phyloP scores from a whole-genome alignment of 345 rosid genomes.

The Linum trigynum region DNA sequence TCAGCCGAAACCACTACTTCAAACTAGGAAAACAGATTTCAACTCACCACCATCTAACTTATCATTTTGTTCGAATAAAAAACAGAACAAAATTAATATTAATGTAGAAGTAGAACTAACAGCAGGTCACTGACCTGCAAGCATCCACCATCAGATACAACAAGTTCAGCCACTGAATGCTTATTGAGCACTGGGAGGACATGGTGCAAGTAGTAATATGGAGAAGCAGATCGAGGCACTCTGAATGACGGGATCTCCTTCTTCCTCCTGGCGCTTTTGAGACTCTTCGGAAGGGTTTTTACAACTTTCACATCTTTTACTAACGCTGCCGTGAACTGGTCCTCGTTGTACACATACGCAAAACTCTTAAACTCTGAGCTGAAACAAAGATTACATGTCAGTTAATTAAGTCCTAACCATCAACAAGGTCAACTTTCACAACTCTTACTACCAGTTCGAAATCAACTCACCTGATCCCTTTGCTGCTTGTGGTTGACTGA shows the following conservation, averaged over 20 bases:
- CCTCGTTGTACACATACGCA: conserved; percentile 85
- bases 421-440: background rate
- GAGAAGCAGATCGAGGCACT: conserved; percentile 69
- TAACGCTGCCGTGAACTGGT: conserved; percentile 69
- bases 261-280: conserved; percentile 76
- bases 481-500: conserved; percentile 96
- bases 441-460: background rate
- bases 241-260: conserved; percentile 83
- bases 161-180: conserved; percentile 87
- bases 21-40: background rate
- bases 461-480: conserved; percentile 75
- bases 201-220: conserved; percentile 70
- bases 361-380: conserved; percentile 97
- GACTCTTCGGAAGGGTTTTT: conserved; percentile 88
- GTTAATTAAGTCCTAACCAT: background rate
- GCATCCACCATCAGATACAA: conserved; percentile 85
- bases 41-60: no score
- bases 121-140: conserved; percentile 45
- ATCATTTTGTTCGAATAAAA: background rate
- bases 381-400: conserved; percentile 19
- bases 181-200: conserved; percentile 80
- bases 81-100: background rate
- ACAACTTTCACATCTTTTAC: conserved; percentile 62
- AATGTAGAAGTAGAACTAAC: background rate
- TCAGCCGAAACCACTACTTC: background rate